Conservation (phyloP, 495 filamentous ascomycete species). For the Elaphomyces granulatus region DNA sequence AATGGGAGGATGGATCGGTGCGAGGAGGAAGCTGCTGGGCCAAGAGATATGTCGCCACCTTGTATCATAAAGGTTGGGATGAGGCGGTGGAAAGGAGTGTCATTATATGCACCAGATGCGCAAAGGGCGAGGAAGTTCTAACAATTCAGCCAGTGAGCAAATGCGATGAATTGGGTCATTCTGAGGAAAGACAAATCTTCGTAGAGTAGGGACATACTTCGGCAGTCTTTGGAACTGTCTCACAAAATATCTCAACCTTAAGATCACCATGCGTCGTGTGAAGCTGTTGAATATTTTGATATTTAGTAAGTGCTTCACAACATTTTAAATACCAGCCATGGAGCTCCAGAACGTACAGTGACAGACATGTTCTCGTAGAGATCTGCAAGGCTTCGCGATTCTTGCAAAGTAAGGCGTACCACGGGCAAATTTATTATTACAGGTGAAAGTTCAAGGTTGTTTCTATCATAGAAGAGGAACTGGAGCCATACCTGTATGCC, state of each 20-base stretch:
- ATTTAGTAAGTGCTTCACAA: background rate
- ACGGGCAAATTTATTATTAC: too few species aligned
- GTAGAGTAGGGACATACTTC: slow-evolving; percentile 33
- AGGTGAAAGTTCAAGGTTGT: too few species aligned
- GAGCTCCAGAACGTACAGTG: slow-evolving; percentile 20
- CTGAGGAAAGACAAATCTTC: background rate
- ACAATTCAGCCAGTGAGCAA: background rate
- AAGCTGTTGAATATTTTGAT: slow-evolving; percentile 55
- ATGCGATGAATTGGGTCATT: background rate
- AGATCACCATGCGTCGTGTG: slow-evolving; percentile 84
- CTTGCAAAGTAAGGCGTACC: too few species aligned
- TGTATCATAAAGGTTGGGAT: slow-evolving; percentile 90
- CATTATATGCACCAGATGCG: slow-evolving; percentile 74
- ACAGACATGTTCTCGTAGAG: slow-evolving; percentile 24
- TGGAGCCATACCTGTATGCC: too few species aligned
- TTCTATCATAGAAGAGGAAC: too few species aligned
- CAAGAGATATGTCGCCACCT: slow-evolving; percentile 62
- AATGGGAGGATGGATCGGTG: slow-evolving; percentile 27
- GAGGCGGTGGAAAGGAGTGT: slow-evolving; percentile 79
- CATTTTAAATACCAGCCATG: background rate
- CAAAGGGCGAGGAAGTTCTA: slow-evolving; percentile 96
- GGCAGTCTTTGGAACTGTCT: slow-evolving; percentile 80
- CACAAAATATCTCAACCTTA: slow-evolving; percentile 94
- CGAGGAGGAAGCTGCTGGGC: slow-evolving; percentile 25
- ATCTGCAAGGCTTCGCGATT: too few species aligned